Evolutionary conservation across 441 rosid genomes (phyloP).

Genomic region (Populus hybrid): DNA sequence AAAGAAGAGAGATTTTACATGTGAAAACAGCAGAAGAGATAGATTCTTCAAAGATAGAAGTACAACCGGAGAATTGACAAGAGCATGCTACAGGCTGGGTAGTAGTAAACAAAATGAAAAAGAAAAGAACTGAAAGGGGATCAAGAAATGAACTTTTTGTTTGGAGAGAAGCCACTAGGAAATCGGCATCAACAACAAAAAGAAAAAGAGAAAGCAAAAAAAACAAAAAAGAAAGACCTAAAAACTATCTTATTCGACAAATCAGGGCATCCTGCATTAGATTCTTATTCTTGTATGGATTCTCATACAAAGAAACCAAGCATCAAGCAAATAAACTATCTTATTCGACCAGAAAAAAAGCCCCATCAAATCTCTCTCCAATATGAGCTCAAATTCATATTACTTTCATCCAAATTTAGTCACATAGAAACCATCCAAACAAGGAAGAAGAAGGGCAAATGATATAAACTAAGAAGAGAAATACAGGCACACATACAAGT

Average conservation of each 20-base stretch:
- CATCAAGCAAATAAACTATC: slow-evolving; percentile 7
- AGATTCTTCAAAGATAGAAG: not conserved
- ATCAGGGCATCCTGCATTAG: slow-evolving; percentile 9
- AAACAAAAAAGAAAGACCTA: not conserved
- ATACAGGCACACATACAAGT: not conserved
- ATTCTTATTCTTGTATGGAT: slow-evolving; percentile 15
- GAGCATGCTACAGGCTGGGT: not conserved
- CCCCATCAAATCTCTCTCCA: not conserved
- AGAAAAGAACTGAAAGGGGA: slow-evolving; percentile 12
- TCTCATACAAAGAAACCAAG: slow-evolving; percentile 1
- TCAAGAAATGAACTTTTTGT: slow-evolving; percentile 22
- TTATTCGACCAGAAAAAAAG: not conserved
- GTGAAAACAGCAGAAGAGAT: not conserved
- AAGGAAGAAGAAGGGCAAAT: not conserved
- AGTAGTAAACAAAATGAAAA: not conserved
- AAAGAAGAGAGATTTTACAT: not conserved
- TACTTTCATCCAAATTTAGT: not conserved
- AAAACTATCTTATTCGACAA: not conserved
- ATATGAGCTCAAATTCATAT: not conserved
- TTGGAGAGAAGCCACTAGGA: slow-evolving; percentile 16
- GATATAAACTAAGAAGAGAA: not conserved
- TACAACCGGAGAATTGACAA: slow-evolving; percentile 7
- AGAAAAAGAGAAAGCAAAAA: slow-evolving; percentile 2
- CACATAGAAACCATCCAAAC: not conserved
- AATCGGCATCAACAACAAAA: slow-evolving; percentile 20